Evolutionary conservation across 495 filamentous ascomycete species (phyloP).

Genomic region (Poronia punctata): DNA sequence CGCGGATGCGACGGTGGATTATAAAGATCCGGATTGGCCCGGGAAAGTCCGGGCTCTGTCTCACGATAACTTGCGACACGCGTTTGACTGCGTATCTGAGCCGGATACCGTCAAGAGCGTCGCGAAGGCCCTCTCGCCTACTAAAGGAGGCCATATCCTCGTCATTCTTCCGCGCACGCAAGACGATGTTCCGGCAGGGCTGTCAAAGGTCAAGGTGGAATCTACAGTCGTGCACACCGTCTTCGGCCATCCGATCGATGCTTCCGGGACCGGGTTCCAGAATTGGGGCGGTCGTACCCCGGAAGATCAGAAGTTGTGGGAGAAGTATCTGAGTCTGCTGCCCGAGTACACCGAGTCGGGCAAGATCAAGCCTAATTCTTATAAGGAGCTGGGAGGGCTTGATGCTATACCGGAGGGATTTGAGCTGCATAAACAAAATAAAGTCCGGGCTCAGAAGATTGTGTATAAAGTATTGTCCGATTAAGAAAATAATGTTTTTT

Average conservation of each 20-base stretch:
- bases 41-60: conserved; percentile 15
- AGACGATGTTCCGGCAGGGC: conserved; percentile 7
- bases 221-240: conserved; percentile 21
- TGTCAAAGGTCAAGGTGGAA: conserved; percentile 19
- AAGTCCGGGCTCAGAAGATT: conserved; percentile 29
- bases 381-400: conserved; percentile 22
- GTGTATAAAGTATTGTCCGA: conserved; percentile 25
- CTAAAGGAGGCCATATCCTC: conserved; percentile 17
- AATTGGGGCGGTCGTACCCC: conserved; percentile 19
- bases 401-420: conserved; percentile 26
- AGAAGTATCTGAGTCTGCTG: conserved; percentile 19
- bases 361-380: conserved; percentile 18
- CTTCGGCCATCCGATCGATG: conserved; percentile 14
- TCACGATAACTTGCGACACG: conserved; percentile 14
- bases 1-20: conserved; percentile 50
- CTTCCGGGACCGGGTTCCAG: conserved; percentile 5
- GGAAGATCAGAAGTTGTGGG: conserved; percentile 18
- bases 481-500: not conserved
- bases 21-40: conserved; percentile 30
- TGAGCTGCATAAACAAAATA: conserved; percentile 18
- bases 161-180: conserved; percentile 14
- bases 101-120: conserved; percentile 7
- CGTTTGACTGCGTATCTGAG: conserved; percentile 17
- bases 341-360: conserved; percentile 15
- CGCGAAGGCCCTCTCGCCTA: conserved; percentile 11